phyloP scores from a whole-genome alignment of 2,329 filamentous ascomycete species.

The Cladophialophora immunda region DNA sequence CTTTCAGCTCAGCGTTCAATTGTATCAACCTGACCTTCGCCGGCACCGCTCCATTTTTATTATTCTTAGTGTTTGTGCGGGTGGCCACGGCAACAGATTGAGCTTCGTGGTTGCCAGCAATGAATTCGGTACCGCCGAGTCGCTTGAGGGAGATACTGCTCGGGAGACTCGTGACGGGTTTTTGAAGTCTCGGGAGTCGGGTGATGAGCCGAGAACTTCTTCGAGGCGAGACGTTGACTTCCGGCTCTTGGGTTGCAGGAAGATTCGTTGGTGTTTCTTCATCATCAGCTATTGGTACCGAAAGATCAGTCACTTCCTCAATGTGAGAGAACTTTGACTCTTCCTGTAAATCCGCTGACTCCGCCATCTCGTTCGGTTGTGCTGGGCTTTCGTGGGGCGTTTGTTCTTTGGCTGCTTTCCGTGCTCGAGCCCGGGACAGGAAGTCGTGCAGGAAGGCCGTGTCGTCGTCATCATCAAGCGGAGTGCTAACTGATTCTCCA shows the following conservation, averaged over 20 bases:
- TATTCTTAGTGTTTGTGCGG: slow-evolving; percentile 53
- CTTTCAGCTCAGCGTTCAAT: slow-evolving; percentile 34
- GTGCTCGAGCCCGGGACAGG: slow-evolving; percentile 36
- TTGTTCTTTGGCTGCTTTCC: slow-evolving; percentile 30
- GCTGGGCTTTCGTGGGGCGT: not conserved
- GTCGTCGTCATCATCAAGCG: slow-evolving; percentile 37
- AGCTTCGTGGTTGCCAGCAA: slow-evolving; percentile 52
- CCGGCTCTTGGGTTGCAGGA: slow-evolving; percentile 18
- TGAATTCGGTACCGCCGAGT: slow-evolving; percentile 55
- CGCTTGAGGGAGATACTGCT: slow-evolving; percentile 54
- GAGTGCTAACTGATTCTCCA: not conserved
- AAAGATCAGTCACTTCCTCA: not conserved
- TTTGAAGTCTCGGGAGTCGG: slow-evolving; percentile 42
- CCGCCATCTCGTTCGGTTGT: not conserved
- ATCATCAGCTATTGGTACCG: not conserved
- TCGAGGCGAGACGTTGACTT: slow-evolving; percentile 40
- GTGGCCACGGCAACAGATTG: slow-evolving; percentile 54
- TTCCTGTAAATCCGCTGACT: slow-evolving; percentile 7
- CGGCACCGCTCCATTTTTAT: slow-evolving; percentile 48
- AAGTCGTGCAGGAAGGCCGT: slow-evolving; percentile 41
- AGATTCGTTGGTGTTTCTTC: slow-evolving; percentile 11
- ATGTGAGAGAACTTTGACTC: not conserved
- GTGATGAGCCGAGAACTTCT: slow-evolving; percentile 48
- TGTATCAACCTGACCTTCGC: slow-evolving; percentile 36
- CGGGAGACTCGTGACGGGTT: slow-evolving; percentile 40